Base-by-base conservation (phyloP, 345 rosid species). In the Pistacia vera region DNA sequence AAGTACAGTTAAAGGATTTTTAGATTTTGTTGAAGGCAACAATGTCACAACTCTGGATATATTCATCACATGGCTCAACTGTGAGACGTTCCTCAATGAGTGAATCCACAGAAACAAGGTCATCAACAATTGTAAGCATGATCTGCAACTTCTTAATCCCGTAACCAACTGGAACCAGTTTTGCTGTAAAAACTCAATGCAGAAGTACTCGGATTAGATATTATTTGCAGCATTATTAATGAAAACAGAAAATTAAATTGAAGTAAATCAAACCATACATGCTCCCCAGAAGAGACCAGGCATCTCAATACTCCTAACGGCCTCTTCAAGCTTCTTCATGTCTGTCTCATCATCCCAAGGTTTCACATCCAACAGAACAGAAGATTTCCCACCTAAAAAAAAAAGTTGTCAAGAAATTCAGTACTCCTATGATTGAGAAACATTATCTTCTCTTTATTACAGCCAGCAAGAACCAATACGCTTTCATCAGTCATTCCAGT, bases 301-400 rank as follows among this genome's bases (percentile, higher is more conserved):
- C 97, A 95, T 80, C 87, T 90, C 86, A 49, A 93, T 56, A 46
- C 79, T 56, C 36, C 97, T 84, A 44, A 95, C 97, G 66, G 81
- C 81, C 83, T 88, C 93, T 79, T 95, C 97, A 66, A 95, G 81
- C 80, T 92, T 92, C 90, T 88, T 92, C 99, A 95, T 92, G 91
- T 95, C 99, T 7, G 98, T 95, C 85, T 95, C 99, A 71, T 95
- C 99, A 79, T 95, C 99, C 97, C 98, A 95, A 65, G 99, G 98
- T 75, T 95, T 93, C 44, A 95, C 87, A 70, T 93, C 99, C 95
- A 95, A 14, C 30, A 95, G 96, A 44, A 95, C 87, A 3, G 98
- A 95, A 17, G 99, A 93, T 77, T 95, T 92, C 36, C 99, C 99
- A 84, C 98, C 99, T 93, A 66, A 4, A 48, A 71, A 56, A 54